These are phyloP conservation scores for Coleophoma crateriformis DNA, from an alignment of 2,329 filamentous ascomycete genomes.

Conservation along the genomic window DNA sequence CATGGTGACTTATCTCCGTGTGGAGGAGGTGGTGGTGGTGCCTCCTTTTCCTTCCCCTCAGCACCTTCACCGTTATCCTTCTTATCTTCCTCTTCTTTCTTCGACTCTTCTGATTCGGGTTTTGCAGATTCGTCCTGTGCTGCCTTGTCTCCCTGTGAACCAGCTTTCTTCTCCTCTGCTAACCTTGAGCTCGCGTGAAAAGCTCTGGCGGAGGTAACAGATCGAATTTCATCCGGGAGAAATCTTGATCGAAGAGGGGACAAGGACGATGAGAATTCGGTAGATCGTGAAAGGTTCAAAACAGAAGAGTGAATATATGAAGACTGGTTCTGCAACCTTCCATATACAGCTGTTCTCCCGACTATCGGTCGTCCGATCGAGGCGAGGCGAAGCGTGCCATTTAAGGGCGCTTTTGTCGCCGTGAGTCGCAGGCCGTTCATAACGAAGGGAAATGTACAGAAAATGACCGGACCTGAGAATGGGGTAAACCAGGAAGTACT, in stretches of 20 bases:
- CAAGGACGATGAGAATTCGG: slow-evolving; percentile 30
- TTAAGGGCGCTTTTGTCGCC: slow-evolving; percentile 17
- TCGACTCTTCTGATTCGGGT: slow-evolving; percentile 14
- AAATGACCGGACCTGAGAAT: background rate
- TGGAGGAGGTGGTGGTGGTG: slow-evolving; percentile 80
- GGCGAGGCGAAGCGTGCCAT: slow-evolving; percentile 22
- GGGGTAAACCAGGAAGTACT: background rate
- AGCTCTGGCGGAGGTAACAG: slow-evolving; percentile 8
- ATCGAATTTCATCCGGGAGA: slow-evolving; percentile 27
- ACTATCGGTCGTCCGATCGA: slow-evolving; percentile 25
- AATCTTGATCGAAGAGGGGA: slow-evolving; percentile 30
- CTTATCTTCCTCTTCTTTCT: slow-evolving; percentile 8
- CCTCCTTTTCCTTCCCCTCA: slow-evolving; percentile 17
- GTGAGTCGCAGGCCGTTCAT: slow-evolving; percentile 25
- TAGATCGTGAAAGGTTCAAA: slow-evolving; percentile 19
- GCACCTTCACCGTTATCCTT: background rate
- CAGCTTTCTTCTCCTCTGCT: slow-evolving; percentile 18
- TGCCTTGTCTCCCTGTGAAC: slow-evolving; percentile 15
- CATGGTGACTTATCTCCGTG: slow-evolving; percentile 98
- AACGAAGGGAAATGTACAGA: slow-evolving; percentile 6
- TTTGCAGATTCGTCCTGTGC: slow-evolving; percentile 12
- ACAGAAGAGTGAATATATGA: slow-evolving; percentile 18
- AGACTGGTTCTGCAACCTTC: slow-evolving; percentile 25
- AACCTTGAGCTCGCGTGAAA: slow-evolving; percentile 20
- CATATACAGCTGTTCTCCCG: slow-evolving; percentile 23